Base-by-base conservation (phyloP, 345 rosid genomes). In the Pistacia integerrima region DNA sequence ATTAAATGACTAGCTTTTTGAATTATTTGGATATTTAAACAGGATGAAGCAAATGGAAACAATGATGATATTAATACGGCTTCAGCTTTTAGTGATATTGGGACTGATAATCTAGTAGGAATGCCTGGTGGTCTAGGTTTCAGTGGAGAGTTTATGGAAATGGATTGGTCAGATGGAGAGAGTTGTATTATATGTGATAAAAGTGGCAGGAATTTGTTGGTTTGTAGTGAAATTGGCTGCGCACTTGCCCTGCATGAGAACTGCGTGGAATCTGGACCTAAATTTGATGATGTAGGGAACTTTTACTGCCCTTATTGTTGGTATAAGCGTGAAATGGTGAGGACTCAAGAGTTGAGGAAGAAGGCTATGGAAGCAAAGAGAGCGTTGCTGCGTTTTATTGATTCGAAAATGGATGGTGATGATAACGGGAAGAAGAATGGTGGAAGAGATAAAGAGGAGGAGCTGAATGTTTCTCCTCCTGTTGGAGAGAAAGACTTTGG, bases 221-320 rank as follows among this genome's bases (percentile, higher is more conserved):
- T 72, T 49, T 89, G 96, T 67, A 46, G 76, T 48, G 86, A 70
- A 49, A 66, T 41, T 63, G 88, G 81, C 16, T 89, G 93, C 77
- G 77, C 85, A 0, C 35, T 89, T 22, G 80, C 85, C 3, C 58
- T 88, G 75, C 93, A 91, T 72, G 85, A 77, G 35, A 80, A 81
- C 8, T 85, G 91, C 77, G 51, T 70, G 35, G 28, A 54, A 54
- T 10, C 54, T 59, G 72, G 79, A 54, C 84, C 84, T 18, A 72
- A 78, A 22, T 83, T 84, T 51, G 90, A 91, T 77, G 83, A 81
- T 4, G 68, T 57, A 18, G 97, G 92, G 0, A 84, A 77, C 4
- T 93, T 90, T 80, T 85, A 79, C 28, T 90, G 97, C 65, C 90
- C 93, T 30, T 90, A 85, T 38, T 91, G 97, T 79, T 83, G 87